phyloP scores from a whole-genome alignment of 2,329 filamentous ascomycete genomes.

The Chaetothyriales sp. region DNA sequence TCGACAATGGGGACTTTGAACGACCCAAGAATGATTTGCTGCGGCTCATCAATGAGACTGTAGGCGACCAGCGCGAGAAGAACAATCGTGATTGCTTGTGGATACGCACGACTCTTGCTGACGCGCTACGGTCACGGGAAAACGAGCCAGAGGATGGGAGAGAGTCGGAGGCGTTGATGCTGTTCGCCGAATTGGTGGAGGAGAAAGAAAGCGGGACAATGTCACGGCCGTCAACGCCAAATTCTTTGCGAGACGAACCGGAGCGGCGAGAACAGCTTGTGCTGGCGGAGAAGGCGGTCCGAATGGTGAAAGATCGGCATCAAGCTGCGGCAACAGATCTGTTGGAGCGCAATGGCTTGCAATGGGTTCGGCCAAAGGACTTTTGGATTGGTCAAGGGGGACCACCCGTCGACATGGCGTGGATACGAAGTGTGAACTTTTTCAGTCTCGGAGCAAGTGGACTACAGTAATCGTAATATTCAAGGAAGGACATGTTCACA shows the following conservation, averaged over 20 bases:
- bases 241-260: conserved; percentile 1
- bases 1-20: conserved; percentile 1
- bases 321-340: neutral
- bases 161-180: conserved; percentile 3
- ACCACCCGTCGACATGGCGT: neutral
- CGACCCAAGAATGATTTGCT: neutral
- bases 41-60: neutral
- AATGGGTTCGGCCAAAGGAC: conserved; percentile 2
- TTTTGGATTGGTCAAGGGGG: conserved; percentile 1
- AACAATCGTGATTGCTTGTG: conserved; percentile 5
- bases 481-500: conserved; percentile 5
- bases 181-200: conserved; percentile 5
- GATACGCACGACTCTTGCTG: conserved; percentile 2
- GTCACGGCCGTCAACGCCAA: neutral
- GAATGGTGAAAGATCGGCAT: conserved; percentile 1
- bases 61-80: neutral
- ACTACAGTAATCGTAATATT: too few species aligned
- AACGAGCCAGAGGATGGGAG: neutral
- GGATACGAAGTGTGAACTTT: too few species aligned
- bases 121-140: conserved; percentile 2
- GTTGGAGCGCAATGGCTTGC: neutral
- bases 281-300: conserved; percentile 1
- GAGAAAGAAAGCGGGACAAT: neutral
- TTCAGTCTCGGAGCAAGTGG: too few species aligned
- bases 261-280: conserved; percentile 1